A percentile compares a stretch with the other conserved stretches of the same genome.
Evolutionary conservation across 2,329 filamentous ascomycete species (phyloP).

Genomic region (Ceratocystis alfenasii): DNA sequence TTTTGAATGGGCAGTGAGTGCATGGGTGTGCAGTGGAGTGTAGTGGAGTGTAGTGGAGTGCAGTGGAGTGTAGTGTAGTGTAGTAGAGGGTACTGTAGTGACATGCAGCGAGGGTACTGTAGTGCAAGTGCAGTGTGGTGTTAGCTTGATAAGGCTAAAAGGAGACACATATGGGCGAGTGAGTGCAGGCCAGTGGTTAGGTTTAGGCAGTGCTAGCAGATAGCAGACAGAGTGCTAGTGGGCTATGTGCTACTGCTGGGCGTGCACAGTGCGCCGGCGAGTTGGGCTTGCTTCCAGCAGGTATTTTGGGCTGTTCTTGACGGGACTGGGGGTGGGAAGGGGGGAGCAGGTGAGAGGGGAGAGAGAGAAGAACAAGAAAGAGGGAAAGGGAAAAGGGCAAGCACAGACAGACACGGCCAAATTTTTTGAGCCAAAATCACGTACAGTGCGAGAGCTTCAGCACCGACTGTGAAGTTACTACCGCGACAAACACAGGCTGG

Average conservation of each 20-base stretch:
- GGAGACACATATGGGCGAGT: not conserved
- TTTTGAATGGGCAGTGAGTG: too few species aligned
- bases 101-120: too few species aligned
- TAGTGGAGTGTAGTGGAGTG: too few species aligned
- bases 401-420: slow-evolving; percentile 8
- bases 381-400: slow-evolving; percentile 2
- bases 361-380: slow-evolving; percentile 2
- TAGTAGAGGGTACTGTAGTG: too few species aligned
- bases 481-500: slow-evolving; percentile 21
- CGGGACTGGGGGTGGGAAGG: not conserved
- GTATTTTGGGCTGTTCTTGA: not conserved
- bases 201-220: too few species aligned
- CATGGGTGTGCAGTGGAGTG: too few species aligned
- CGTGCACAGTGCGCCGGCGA: not conserved
- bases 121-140: too few species aligned
- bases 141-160: not conserved
- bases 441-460: slow-evolving; percentile 14
- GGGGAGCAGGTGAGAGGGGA: not conserved
- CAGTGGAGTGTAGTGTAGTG: too few species aligned
- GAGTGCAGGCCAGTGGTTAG: not conserved
- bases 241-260: too few species aligned
- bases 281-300: not conserved
- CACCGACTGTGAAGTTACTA: not conserved
- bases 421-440: slow-evolving; percentile 6
- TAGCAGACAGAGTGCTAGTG: too few species aligned